These are phyloP conservation scores for Tolypocladium guangdongense DNA, from an alignment of 2,329 filamentous ascomycete species.

Conservation along the genomic window DNA sequence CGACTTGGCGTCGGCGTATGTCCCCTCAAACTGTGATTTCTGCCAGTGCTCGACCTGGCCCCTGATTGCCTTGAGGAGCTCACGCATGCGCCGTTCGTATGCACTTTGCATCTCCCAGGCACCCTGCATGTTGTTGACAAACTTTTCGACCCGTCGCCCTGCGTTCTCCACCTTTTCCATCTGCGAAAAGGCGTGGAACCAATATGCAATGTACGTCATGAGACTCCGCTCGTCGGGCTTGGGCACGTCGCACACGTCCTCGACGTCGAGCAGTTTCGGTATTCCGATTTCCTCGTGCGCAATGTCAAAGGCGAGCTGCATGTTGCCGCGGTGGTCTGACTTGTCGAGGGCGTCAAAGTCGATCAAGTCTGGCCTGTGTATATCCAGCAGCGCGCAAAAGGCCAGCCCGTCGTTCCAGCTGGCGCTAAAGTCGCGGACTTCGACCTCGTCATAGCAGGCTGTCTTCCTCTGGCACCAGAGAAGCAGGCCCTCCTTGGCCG, in stretches of 20 bases:
- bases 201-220: conserved; percentile 99
- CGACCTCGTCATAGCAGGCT: conserved; percentile 93
- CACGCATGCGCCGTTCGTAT: conserved; percentile 84
- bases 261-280: conserved; percentile 87
- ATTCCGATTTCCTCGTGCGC: conserved; percentile 95
- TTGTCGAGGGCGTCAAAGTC: conserved; percentile 95
- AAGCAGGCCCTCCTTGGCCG: conserved; percentile 87
- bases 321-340: conserved; percentile 87
- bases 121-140: conserved; percentile 96
- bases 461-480: conserved; percentile 98
- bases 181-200: conserved; percentile 99
- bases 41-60: conserved; percentile 69
- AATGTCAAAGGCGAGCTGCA: conserved; percentile 96
- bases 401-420: conserved; percentile 98
- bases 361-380: conserved; percentile 92
- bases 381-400: conserved; percentile 92
- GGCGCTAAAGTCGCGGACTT: conserved; percentile 85
- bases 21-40: conserved; percentile 74
- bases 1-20: conserved; percentile 82
- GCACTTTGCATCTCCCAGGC: conserved; percentile 99
- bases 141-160: conserved; percentile 91
- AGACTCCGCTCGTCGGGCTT: conserved; percentile 93
- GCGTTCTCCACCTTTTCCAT: conserved; percentile 99
- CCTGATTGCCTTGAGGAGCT: conserved; percentile 63
- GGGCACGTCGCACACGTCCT: conserved; percentile 93